Conservation (phyloP, 768 basidiomycete species). For the Atractiella rhizophila region DNA sequence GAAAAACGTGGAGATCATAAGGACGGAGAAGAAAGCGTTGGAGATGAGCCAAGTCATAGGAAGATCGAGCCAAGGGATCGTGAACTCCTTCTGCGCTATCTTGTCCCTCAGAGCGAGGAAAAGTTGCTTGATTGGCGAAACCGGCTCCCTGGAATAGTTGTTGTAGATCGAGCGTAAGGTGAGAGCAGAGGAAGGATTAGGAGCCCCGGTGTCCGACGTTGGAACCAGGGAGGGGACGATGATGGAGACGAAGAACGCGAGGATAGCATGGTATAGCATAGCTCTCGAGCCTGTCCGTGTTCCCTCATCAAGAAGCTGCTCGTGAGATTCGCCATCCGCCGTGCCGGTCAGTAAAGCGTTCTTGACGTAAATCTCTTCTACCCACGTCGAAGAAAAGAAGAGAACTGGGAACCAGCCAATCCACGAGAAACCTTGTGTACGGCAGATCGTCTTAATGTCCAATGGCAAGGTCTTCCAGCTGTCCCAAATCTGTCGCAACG, state of each 20-base stretch:
- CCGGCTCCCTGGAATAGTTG: no score
- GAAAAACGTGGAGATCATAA: constrained; percentile 38
- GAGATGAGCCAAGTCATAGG: constrained; percentile 51
- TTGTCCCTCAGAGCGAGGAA: constrained; percentile 9
- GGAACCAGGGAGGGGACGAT: constrained; percentile 39
- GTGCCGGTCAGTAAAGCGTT: no score
- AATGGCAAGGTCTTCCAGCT: no score
- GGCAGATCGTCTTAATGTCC: no score
- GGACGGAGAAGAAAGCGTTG: constrained; percentile 40
- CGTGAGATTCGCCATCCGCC: constrained; percentile 1
- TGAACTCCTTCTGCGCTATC: no score
- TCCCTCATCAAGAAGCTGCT: constrained; percentile 30
- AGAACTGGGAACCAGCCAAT: constrained; percentile 78
- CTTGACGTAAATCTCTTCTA: constrained; percentile 58
- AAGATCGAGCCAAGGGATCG: constrained; percentile 29
- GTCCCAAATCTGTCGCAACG: no score
- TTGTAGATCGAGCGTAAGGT: no score
- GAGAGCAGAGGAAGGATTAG: no score
- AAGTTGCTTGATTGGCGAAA: no score
- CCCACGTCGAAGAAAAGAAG: constrained; percentile 27
- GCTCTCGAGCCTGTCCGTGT: constrained; percentile 63
- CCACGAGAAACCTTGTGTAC: constrained; percentile 30
- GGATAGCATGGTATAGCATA: constrained; percentile 45
- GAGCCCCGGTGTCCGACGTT: constrained; percentile 14
- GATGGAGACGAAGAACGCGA: constrained; percentile 42